These are phyloP conservation scores for Ramichloridium luteum DNA, from an alignment of 2,329 filamentous ascomycete genomes.

Conservation along the genomic window DNA sequence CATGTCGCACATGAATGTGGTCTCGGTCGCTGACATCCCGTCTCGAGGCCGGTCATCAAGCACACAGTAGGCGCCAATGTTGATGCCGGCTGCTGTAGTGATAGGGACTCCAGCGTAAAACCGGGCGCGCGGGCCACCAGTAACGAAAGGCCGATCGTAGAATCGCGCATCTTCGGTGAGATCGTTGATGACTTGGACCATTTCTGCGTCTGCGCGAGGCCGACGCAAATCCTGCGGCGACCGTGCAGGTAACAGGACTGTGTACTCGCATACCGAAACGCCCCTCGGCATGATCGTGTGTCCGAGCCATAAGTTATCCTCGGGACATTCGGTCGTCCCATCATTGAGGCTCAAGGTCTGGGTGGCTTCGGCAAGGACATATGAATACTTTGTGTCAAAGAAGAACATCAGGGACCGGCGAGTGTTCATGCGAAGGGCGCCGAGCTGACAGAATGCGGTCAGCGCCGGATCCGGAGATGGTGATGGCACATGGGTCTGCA, in stretches of 20 bases:
- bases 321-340: slow-evolving; percentile 21
- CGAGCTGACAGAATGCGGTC: slow-evolving; percentile 35
- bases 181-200: slow-evolving; percentile 21
- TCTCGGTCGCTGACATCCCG: slow-evolving; percentile 37
- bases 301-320: slow-evolving; percentile 24
- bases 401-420: slow-evolving; percentile 31
- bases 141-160: slow-evolving; percentile 20
- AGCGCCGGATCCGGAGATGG: slow-evolving; percentile 25
- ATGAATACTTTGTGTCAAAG: slow-evolving; percentile 37
- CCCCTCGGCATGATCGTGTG: slow-evolving; percentile 24
- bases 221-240: not conserved
- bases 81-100: slow-evolving; percentile 42
- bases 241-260: slow-evolving; percentile 12
- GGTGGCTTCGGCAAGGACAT: slow-evolving; percentile 41
- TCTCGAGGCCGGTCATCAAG: slow-evolving; percentile 45
- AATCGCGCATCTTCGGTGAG: slow-evolving; percentile 18
- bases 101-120: slow-evolving; percentile 53
- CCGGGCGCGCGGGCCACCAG: slow-evolving; percentile 17
- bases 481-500: slow-evolving; percentile 8
- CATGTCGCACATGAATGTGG: slow-evolving; percentile 46
- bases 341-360: slow-evolving; percentile 28
- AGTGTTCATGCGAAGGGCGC: slow-evolving; percentile 25
- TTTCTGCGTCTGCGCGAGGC: slow-evolving; percentile 1
- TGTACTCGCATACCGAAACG: slow-evolving; percentile 25
- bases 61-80: slow-evolving; percentile 49